phyloP scores from a whole-genome alignment of 805 yeast genomes.

The Ogataea corticis region DNA sequence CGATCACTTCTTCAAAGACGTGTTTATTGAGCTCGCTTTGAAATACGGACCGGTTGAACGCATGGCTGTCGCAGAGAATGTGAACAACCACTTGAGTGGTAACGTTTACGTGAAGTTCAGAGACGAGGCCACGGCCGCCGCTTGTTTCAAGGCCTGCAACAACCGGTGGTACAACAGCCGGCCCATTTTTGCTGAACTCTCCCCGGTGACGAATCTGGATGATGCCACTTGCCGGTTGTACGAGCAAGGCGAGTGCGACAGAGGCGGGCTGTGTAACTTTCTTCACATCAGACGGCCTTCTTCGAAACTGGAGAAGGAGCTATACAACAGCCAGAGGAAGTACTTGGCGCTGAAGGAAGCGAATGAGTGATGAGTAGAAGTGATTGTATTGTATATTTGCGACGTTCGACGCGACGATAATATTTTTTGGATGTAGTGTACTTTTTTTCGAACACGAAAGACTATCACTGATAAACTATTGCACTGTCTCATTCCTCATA shows the following conservation, averaged over 20 bases:
- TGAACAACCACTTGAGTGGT: conserved; percentile 79
- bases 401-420: too few species aligned
- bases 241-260: conserved; percentile 60
- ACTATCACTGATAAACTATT: too few species aligned
- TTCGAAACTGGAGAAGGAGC: conserved; percentile 19
- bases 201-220: conserved; percentile 68
- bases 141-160: conserved; percentile 63
- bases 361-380: neutral
- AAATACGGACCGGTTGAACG: conserved; percentile 53
- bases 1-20: conserved; percentile 67
- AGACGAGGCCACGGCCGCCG: conserved; percentile 55
- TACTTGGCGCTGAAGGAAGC: conserved; percentile 2
- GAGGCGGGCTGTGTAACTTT: conserved; percentile 85
- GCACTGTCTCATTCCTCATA: conserved; percentile 9
- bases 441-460: too few species aligned
- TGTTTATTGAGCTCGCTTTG: conserved; percentile 59
- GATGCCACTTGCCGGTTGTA: conserved; percentile 79
- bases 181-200: conserved; percentile 78
- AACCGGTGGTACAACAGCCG: conserved; percentile 78
- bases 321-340: conserved; percentile 22
- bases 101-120: conserved; percentile 74
- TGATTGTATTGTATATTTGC: neutral
- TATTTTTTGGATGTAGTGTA: too few species aligned
- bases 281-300: conserved; percentile 73
- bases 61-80: conserved; percentile 78